These are phyloP conservation scores for Cercophora sp. DNA, from an alignment of 495 filamentous ascomycete species.

Conservation along the genomic window DNA sequence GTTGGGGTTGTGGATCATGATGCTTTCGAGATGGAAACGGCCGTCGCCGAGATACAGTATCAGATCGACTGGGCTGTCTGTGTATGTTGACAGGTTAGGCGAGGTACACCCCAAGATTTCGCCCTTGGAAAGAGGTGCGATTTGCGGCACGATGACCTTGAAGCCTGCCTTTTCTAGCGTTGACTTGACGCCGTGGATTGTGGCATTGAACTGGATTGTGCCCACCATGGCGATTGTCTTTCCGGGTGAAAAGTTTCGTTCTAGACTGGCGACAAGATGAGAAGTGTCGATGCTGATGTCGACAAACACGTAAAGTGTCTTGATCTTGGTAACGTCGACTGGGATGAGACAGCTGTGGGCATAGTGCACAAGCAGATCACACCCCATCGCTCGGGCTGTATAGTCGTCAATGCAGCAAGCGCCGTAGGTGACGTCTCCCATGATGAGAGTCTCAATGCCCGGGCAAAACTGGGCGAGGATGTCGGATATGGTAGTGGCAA, in stretches of 20 bases:
- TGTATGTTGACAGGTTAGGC: slow-evolving; percentile 57
- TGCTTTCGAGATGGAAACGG: slow-evolving; percentile 92
- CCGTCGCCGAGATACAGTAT: slow-evolving; percentile 95
- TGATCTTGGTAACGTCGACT: slow-evolving; percentile 90
- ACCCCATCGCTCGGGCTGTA: slow-evolving; percentile 88
- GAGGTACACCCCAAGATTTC: slow-evolving; percentile 97
- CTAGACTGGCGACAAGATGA: slow-evolving; percentile 82
- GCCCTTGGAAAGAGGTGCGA: slow-evolving; percentile 84
- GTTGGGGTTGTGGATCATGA: slow-evolving; percentile 95
- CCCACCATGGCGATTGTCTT: slow-evolving; percentile 90
- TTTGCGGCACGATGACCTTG: slow-evolving; percentile 81
- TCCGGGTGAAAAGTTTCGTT: slow-evolving; percentile 77
- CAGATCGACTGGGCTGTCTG: slow-evolving; percentile 57
- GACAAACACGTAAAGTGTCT: slow-evolving; percentile 96
- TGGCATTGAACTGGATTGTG: slow-evolving; percentile 98
- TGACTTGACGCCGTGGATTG: slow-evolving; percentile 75
- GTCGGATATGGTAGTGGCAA: slow-evolving; percentile 96
- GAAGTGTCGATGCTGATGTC: slow-evolving; percentile 91
- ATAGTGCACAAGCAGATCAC: slow-evolving; percentile 94
- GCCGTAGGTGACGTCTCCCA: slow-evolving; percentile 99
- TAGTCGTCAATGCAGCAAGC: slow-evolving; percentile 99
- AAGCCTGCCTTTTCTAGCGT: slow-evolving; percentile 78
- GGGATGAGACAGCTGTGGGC: slow-evolving; percentile 96
- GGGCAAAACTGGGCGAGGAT: slow-evolving; percentile 94
- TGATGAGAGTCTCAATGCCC: slow-evolving; percentile 86